These are phyloP conservation scores for Cyclospora cayetanensis DNA, from an alignment of 169 alveolate genomes.

Conservation along the genomic window DNA sequence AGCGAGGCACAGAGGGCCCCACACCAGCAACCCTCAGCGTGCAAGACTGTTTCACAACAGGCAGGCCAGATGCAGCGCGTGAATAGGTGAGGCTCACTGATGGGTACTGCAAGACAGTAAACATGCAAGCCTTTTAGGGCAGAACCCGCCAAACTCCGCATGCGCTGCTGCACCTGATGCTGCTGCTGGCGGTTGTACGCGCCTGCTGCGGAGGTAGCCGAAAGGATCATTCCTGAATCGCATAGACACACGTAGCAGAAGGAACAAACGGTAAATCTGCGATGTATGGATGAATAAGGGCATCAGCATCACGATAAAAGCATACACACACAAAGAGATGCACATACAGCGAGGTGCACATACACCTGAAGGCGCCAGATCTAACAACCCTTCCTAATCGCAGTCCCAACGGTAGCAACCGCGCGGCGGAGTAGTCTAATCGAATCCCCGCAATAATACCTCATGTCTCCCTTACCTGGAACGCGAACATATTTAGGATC, in stretches of 20 bases:
- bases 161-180: slow-evolving; percentile 39
- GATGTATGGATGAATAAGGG: too few relatives aligned
- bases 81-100: slow-evolving; percentile 7
- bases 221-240: background rate
- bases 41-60: too few relatives aligned
- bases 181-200: slow-evolving; percentile 8
- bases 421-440: too few relatives aligned
- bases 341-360: too few relatives aligned
- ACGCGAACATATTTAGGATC: slow-evolving; percentile 29
- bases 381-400: background rate
- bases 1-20: too few relatives aligned
- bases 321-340: too few relatives aligned
- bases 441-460: too few relatives aligned
- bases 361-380: background rate
- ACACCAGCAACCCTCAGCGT: too few relatives aligned
- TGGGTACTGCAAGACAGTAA: slow-evolving; percentile 28
- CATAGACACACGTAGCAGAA: background rate
- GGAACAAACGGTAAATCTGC: too few relatives aligned
- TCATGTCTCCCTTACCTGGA: background rate
- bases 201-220: slow-evolving; percentile 8
- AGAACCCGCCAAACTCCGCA: background rate
- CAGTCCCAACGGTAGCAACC: background rate
- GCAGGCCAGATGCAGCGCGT: too few relatives aligned
- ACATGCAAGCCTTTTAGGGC: slow-evolving; percentile 6
- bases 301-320: too few relatives aligned